Conservation (phyloP, 306 rosid species). For the Crataegus laevigata region DNA sequence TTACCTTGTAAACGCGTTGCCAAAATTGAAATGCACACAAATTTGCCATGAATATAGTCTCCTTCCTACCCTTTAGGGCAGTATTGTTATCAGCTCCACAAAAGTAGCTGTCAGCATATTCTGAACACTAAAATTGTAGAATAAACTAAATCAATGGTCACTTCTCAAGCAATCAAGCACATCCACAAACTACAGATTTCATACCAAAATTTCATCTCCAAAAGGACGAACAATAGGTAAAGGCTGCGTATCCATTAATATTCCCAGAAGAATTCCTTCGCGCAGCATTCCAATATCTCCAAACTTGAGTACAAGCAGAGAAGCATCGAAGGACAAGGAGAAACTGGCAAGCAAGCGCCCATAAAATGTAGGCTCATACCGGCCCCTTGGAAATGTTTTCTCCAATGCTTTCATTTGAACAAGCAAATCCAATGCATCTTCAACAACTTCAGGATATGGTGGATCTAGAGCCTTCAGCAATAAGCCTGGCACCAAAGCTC, state of each 20-base stretch:
- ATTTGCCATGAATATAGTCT: slow-evolving; percentile 50
- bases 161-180: slow-evolving; percentile 15
- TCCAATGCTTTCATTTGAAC: slow-evolving; percentile 59
- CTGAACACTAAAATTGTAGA: slow-evolving; percentile 32
- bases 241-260: slow-evolving; percentile 78
- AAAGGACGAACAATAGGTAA: slow-evolving; percentile 78
- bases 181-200: slow-evolving; percentile 10
- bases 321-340: slow-evolving; percentile 75
- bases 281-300: slow-evolving; percentile 74
- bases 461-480: slow-evolving; percentile 77
- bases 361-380: slow-evolving; percentile 74
- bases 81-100: slow-evolving; percentile 30
- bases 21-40: slow-evolving; percentile 80
- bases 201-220: slow-evolving; percentile 72
- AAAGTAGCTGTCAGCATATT: slow-evolving; percentile 40
- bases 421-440: slow-evolving; percentile 60
- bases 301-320: slow-evolving; percentile 71
- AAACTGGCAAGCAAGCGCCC: slow-evolving; percentile 72
- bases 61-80: slow-evolving; percentile 43
- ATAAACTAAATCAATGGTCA: slow-evolving; percentile 13
- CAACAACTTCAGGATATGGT: slow-evolving; percentile 56
- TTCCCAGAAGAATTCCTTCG: slow-evolving; percentile 77
- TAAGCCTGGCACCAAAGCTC: slow-evolving; percentile 45
- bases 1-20: slow-evolving; percentile 81
- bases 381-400: slow-evolving; percentile 51